Conservation (phyloP, 768 basidiomycete species). For the Termitomyces sp. region DNA sequence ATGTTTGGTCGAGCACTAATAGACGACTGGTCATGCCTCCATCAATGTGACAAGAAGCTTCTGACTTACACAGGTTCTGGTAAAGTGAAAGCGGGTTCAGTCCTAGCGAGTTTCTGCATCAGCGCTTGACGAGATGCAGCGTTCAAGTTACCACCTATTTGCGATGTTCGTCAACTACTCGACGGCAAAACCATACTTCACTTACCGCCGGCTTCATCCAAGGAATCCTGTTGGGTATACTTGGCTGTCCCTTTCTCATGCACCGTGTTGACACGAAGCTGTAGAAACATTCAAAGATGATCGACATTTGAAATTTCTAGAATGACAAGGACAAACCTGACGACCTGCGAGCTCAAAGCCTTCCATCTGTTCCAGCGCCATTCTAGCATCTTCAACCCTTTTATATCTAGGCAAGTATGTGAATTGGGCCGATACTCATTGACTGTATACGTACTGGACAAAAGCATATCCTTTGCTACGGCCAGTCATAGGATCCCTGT, state of each 20-base stretch:
- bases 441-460: conserved; percentile 67
- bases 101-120: conserved; percentile 99
- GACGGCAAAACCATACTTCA: not conserved
- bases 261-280: conserved; percentile 89
- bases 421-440: not conserved
- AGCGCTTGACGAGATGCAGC: conserved; percentile 97
- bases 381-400: conserved; percentile 87
- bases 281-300: conserved; percentile 3
- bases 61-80: conserved; percentile 56
- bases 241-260: conserved; percentile 82
- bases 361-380: conserved; percentile 99
- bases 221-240: conserved; percentile 70
- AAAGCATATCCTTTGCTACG: conserved; percentile 98
- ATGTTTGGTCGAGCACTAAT: conserved; percentile 71
- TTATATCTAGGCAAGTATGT: conserved; percentile 56
- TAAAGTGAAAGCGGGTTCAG: conserved; percentile 55
- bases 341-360: conserved; percentile 96
- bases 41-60: not conserved
- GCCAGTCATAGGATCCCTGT: conserved; percentile 90
- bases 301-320: not conserved
- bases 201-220: conserved; percentile 88
- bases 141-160: conserved; percentile 90
- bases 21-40: conserved; percentile 12
- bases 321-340: conserved; percentile 46
- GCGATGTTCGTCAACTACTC: conserved; percentile 6